phyloP scores from a whole-genome alignment of 805 yeast genomes.

The Ogataea henricii region DNA sequence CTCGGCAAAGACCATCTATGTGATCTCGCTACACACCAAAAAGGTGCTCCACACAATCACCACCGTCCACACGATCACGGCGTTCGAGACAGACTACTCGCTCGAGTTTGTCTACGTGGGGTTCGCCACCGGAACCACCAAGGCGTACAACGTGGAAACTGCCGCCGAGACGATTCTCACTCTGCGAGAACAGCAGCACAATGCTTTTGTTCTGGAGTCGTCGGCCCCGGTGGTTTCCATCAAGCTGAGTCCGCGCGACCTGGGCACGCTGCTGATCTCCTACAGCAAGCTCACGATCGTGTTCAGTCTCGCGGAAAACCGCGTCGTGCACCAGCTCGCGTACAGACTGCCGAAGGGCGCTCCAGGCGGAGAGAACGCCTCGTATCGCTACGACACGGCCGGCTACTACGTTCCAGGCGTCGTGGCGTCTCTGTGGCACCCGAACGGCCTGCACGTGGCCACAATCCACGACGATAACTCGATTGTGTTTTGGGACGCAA shows the following conservation, averaged over 20 bases:
- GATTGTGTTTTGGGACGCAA: constrained; percentile 90
- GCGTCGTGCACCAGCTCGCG: constrained; percentile 54
- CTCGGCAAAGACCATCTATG: constrained; percentile 56
- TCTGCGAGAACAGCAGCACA: constrained; percentile 70
- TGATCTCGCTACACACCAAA: constrained; percentile 69
- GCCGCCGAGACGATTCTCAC: constrained; percentile 64
- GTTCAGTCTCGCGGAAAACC: constrained; percentile 65
- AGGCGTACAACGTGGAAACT: constrained; percentile 81
- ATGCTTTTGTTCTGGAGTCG: constrained; percentile 57
- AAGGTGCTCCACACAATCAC: constrained; percentile 59
- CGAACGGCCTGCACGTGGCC: constrained; percentile 83
- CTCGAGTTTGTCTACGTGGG: constrained; percentile 88
- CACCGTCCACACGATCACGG: constrained; percentile 66
- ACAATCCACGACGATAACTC: constrained; percentile 83
- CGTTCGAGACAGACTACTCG: constrained; percentile 79
- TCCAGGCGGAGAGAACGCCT: constrained; percentile 63
- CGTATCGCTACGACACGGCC: constrained; percentile 28
- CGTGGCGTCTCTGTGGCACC: constrained; percentile 75
- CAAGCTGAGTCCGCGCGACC: constrained; percentile 86
- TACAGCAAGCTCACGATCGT: constrained; percentile 69
- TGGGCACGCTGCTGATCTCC: constrained; percentile 73
- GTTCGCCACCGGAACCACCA: constrained; percentile 68
- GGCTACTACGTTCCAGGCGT: constrained; percentile 33
- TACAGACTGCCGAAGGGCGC: constrained; percentile 69
- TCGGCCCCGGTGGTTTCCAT: constrained; percentile 58